Conservation (phyloP, 345 rosid species). For the Corchorus olitorius region DNA sequence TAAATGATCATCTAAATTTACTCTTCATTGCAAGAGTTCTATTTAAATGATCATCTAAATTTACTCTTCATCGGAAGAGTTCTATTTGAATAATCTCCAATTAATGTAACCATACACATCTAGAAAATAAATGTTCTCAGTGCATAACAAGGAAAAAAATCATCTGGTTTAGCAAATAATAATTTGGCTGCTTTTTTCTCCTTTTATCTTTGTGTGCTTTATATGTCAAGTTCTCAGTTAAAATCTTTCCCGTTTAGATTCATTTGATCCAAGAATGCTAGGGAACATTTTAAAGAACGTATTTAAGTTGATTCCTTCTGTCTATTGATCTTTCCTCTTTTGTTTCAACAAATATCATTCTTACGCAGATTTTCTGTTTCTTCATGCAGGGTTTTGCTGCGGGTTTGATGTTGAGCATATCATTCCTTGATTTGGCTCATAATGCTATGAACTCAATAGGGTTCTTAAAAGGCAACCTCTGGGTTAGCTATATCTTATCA, state of each 20-base stretch:
- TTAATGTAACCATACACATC: background rate
- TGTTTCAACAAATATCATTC: background rate
- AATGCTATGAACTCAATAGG: slow-evolving; percentile 97
- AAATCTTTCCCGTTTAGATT: slow-evolving; percentile 3
- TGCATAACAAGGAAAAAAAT: background rate
- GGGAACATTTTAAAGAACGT: background rate
- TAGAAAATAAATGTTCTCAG: background rate
- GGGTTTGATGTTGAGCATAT: slow-evolving; percentile 96
- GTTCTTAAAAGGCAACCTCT: slow-evolving; percentile 89
- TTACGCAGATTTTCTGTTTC: slow-evolving; percentile 16
- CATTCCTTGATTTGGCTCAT: slow-evolving; percentile 95
- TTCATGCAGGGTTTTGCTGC: slow-evolving; percentile 91
- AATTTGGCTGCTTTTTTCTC: slow-evolving; percentile 6
- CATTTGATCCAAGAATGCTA: slow-evolving; percentile 6
- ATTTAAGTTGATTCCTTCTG: slow-evolving; percentile 13
- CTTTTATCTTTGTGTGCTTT: slow-evolving; percentile 2
- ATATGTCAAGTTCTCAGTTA: background rate
- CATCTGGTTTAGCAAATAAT: background rate
- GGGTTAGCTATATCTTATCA: slow-evolving; percentile 61
- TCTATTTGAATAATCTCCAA: background rate
- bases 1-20: too few species aligned
- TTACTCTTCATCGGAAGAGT: background rate
- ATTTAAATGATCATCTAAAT: background rate
- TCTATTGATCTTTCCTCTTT: background rate
- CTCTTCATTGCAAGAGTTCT: background rate